These are phyloP conservation scores for Penicillium atrosanguineum DNA, from an alignment of 495 filamentous ascomycete species.

Conservation along the genomic window DNA sequence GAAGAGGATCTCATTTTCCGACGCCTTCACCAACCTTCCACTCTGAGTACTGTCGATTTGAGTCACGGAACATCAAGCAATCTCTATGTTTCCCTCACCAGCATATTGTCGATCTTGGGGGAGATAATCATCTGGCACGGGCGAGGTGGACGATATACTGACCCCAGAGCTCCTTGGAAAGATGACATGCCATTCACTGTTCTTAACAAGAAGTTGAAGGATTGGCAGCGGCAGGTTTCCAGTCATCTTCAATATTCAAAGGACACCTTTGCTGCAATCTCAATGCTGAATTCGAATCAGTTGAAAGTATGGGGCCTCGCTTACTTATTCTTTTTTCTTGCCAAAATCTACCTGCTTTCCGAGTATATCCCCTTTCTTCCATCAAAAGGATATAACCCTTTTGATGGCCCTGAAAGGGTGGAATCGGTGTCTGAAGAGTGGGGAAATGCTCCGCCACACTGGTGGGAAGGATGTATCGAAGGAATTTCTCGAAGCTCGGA, in stretches of 20 bases:
- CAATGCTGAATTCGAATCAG: not conserved
- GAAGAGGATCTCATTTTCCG: constrained; percentile 2
- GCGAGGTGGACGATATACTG: not conserved
- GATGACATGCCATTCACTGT: not conserved
- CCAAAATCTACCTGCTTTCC: not conserved
- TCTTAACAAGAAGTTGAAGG: not conserved
- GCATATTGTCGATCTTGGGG: not conserved
- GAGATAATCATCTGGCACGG: constrained; percentile 2
- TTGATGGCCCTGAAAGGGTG: not conserved
- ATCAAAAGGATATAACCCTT: not conserved
- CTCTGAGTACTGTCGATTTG: not conserved
- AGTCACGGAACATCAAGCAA: not conserved
- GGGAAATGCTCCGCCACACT: not conserved
- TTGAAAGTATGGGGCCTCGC: not conserved
- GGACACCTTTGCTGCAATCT: not conserved
- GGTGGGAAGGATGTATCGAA: not conserved
- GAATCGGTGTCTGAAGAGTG: not conserved
- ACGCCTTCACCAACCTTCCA: not conserved
- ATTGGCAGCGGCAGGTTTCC: not conserved
- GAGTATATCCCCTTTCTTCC: constrained; percentile 3
- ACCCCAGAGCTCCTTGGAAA: not conserved
- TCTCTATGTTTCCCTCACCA: not conserved
- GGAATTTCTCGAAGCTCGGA: not conserved
- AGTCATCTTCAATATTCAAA: not conserved
- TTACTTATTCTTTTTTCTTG: constrained; percentile 1